Evolutionary conservation across 129 eudicot genomes (phyloP), one percentile per base, ranked within the genome.

Genomic region (Centrapalus pauciflorus): DNA sequence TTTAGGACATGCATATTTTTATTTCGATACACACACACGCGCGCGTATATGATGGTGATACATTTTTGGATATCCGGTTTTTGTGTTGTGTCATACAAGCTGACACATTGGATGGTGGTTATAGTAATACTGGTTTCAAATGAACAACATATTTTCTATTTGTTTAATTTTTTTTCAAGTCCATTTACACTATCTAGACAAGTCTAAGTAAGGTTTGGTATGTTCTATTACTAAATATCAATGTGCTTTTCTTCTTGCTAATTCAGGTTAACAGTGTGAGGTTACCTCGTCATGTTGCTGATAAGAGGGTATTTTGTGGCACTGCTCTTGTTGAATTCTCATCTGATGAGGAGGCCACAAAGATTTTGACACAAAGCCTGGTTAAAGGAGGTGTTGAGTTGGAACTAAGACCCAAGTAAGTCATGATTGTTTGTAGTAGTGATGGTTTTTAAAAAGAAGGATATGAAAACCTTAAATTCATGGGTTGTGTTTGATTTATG

Each of bases 251-350:
- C 3, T 14, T 43, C 3, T 73, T 77, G 32, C 23, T 21, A 51
- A 51, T 57, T 51, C 82, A 93, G 98, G 96, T 93, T 73, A 93
- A 78, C 56, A 88, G 98, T 76, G 96, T 93, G 85, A 84, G 98
- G 82, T 67, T 88, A 52, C 98, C 98, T 21, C 87, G 86, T 9
- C 98, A 88, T 80, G 98, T 85, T 73, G 77, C 80, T 30, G 87
- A 83, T 76, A 84, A 80, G 55, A 81, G 81, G 67, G 33, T 88
- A 37, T 82, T 93, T 52, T 86, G 84, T 66, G 99, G 96, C 19
- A 89, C 96, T 7, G 95, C 96, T 14, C 76, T 93, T 54, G 72
- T 89, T 84, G 99, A 89, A 66, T 89, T 93, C 62, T 82, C 99
- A 50, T 67, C 86, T 2, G 99, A 88, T 70, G 99, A 93, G 62